phyloP scores from a whole-genome alignment of 2,329 filamentous ascomycete species.

The Ramularia endophylla region DNA sequence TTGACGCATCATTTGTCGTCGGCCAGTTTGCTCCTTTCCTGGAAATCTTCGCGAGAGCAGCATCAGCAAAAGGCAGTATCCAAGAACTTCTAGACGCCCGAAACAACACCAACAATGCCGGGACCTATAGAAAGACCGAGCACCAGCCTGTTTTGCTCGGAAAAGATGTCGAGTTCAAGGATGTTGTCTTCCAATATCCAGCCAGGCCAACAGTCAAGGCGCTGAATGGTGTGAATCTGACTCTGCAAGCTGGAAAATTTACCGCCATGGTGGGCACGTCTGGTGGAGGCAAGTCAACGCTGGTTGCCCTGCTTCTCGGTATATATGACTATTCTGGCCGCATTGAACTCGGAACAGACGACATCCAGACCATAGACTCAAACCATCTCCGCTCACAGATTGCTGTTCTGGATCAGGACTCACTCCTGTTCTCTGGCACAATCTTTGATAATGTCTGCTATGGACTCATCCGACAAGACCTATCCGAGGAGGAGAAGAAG shows the following conservation, averaged over 20 bases:
- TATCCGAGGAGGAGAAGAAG: slow-evolving; percentile 20
- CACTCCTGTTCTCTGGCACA: slow-evolving; percentile 39
- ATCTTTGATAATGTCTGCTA: slow-evolving; percentile 42
- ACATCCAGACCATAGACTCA: slow-evolving; percentile 35
- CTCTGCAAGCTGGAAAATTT: slow-evolving; percentile 35
- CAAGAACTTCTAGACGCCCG: slow-evolving; percentile 37
- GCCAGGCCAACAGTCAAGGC: slow-evolving; percentile 37
- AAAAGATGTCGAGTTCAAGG: slow-evolving; percentile 31
- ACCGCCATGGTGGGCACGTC: slow-evolving; percentile 43
- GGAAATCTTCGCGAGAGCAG: slow-evolving; percentile 49
- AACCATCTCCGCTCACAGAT: slow-evolving; percentile 35
- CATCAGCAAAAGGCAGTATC: slow-evolving; percentile 45
- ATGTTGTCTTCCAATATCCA: slow-evolving; percentile 41
- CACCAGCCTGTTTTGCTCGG: slow-evolving; percentile 16
- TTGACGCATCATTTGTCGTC: slow-evolving; percentile 59
- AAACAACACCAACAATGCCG: slow-evolving; percentile 23
- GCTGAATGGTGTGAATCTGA: slow-evolving; percentile 34
- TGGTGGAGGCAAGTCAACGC: slow-evolving; percentile 41
- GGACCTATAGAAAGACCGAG: slow-evolving; percentile 23
- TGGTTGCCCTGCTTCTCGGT: slow-evolving; percentile 38
- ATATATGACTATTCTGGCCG: slow-evolving; percentile 38
- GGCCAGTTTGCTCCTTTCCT: slow-evolving; percentile 59
- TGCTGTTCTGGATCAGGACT: slow-evolving; percentile 42
- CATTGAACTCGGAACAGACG: slow-evolving; percentile 35
- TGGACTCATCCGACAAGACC: slow-evolving; percentile 25